Conservation (phyloP, 768 basidiomycete species). For the Chalciporus pseudorubinellus region DNA sequence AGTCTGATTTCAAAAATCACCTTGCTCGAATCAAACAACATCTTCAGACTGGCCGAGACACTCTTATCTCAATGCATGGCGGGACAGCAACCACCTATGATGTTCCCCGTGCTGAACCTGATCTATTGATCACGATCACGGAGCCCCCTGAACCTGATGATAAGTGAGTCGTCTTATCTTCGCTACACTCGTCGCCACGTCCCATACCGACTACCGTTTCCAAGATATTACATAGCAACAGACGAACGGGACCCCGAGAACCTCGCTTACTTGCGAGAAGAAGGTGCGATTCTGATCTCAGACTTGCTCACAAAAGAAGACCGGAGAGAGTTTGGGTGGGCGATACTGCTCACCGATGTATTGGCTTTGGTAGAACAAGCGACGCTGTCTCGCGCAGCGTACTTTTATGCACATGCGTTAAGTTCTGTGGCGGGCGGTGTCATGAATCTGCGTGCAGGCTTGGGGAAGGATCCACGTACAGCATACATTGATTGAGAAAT, state of each 20-base stretch:
- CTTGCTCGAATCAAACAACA: slow-evolving; percentile 31
- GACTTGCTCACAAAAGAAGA: slow-evolving; percentile 46
- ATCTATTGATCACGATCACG: slow-evolving; percentile 19
- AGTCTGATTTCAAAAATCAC: slow-evolving; percentile 31
- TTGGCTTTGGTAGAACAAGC: slow-evolving; percentile 43
- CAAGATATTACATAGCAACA: slow-evolving; percentile 37
- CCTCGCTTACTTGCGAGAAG: slow-evolving; percentile 30
- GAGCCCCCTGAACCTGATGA: slow-evolving; percentile 26
- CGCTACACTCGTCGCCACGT: not conserved
- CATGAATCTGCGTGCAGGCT: slow-evolving; percentile 38
- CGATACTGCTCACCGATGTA: slow-evolving; percentile 42
- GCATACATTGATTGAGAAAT: slow-evolving; percentile 32
- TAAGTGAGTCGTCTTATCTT: slow-evolving; percentile 10
- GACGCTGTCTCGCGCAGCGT: slow-evolving; percentile 34
- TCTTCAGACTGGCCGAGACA: slow-evolving; percentile 18
- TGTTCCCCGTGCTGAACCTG: slow-evolving; percentile 19
- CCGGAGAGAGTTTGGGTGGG: slow-evolving; percentile 39
- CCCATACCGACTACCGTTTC: not conserved
- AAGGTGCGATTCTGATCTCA: slow-evolving; percentile 39
- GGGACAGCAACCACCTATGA: slow-evolving; percentile 16
- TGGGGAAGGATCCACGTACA: slow-evolving; percentile 43
- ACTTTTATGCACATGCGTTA: slow-evolving; percentile 41
- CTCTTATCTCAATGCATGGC: slow-evolving; percentile 21
- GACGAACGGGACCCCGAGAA: slow-evolving; percentile 40
- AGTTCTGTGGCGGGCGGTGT: slow-evolving; percentile 43